Evolutionary conservation across 208 protist species (phyloP).

Genomic region (Trypanosoma rangeli): DNA sequence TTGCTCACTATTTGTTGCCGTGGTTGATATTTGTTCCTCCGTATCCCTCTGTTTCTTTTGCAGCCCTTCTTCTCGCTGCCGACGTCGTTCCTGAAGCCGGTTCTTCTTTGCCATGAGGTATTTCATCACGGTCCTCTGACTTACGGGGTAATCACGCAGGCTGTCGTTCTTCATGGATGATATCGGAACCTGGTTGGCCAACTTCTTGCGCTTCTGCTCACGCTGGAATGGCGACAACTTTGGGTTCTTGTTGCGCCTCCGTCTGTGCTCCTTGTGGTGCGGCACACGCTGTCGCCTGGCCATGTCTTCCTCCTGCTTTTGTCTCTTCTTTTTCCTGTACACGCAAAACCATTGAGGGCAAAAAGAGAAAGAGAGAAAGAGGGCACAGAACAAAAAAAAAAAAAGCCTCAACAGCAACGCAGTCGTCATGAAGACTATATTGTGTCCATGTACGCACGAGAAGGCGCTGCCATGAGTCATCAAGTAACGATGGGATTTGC

Average conservation of each 20-base stretch:
- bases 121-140: conserved; percentile 57
- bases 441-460: too few relatives aligned
- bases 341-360: neutral
- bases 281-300: conserved; percentile 72
- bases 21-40: neutral
- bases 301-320: conserved; percentile 35
- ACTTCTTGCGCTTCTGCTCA: conserved; percentile 59
- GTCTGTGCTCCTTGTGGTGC: conserved; percentile 66
- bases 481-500: too few relatives aligned
- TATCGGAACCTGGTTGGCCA: conserved; percentile 80
- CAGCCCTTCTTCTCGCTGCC: conserved; percentile 25
- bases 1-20: neutral
- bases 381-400: neutral
- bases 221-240: conserved; percentile 88
- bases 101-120: conserved; percentile 51
- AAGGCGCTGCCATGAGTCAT: too few relatives aligned
- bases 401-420: neutral
- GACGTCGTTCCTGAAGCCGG: neutral
- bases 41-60: conserved; percentile 5
- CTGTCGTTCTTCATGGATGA: conserved; percentile 27
- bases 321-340: neutral
- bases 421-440: too few relatives aligned
- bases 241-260: conserved; percentile 80
- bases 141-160: conserved; percentile 54
- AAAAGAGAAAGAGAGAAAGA: neutral